Conservation (phyloP, 2,329 filamentous ascomycete genomes). For the Aspergillus jensenii region DNA sequence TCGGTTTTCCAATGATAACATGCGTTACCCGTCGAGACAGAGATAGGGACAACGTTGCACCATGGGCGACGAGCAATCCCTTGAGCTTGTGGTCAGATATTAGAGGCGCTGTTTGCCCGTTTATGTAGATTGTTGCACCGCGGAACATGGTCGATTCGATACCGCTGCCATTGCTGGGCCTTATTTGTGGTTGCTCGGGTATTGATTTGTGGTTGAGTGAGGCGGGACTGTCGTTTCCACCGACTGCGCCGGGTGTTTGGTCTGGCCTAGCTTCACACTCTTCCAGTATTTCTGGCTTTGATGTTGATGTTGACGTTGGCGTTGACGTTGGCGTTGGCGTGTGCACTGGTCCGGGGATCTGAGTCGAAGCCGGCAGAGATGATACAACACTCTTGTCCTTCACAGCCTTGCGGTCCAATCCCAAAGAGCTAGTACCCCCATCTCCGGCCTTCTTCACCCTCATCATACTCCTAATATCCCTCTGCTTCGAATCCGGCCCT, state of each 20-base stretch:
- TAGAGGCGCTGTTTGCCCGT: slow-evolving; percentile 77
- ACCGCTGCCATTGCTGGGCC: not conserved
- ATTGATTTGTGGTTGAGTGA: not conserved
- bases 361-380: too few species aligned
- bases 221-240: not conserved
- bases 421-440: not conserved
- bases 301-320: not conserved
- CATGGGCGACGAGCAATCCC: slow-evolving; percentile 71
- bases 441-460: slow-evolving; percentile 10
- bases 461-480: slow-evolving; percentile 43
- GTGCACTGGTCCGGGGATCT: too few species aligned
- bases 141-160: slow-evolving; percentile 58
- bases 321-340: not conserved
- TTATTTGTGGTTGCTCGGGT: not conserved
- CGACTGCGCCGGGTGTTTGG: not conserved
- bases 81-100: slow-evolving; percentile 87
- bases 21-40: slow-evolving; percentile 79
- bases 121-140: slow-evolving; percentile 76
- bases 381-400: too few species aligned
- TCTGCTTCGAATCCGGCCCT: slow-evolving; percentile 20
- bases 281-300: not conserved
- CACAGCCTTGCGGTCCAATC: too few species aligned
- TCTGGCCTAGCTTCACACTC: not conserved
- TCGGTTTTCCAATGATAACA: slow-evolving; percentile 71
- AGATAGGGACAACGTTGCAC: slow-evolving; percentile 68